Percentiles rank a stretch among this genome's conserved stretches.
These are phyloP conservation scores for Fusarium keratoplasticum DNA, from an alignment of 2,329 filamentous ascomycete genomes.

Conservation along the genomic window DNA sequence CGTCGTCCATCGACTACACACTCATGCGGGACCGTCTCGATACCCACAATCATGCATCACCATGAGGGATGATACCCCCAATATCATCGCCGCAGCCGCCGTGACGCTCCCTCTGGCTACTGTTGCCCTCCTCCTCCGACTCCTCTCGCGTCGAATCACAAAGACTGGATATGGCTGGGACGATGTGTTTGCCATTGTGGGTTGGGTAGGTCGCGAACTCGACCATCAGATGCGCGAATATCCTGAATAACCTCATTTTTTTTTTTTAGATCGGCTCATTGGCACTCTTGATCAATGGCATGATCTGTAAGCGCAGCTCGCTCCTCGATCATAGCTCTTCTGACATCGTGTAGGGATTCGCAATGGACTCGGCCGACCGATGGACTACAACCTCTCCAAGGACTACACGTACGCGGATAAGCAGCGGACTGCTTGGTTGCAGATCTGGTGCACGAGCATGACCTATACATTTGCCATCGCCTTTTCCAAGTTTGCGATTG, in stretches of 20 bases:
- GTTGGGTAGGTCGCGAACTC: conserved; percentile 29
- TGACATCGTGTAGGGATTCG: conserved; percentile 12
- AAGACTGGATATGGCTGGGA: conserved; percentile 39
- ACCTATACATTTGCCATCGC: conserved; percentile 45
- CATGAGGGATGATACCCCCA: conserved; percentile 39
- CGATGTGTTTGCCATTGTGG: conserved; percentile 34
- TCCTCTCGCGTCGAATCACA: conserved; percentile 36
- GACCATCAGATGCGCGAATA: neutral
- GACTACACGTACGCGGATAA: conserved; percentile 26
- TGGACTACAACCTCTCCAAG: conserved; percentile 28
- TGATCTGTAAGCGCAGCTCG: conserved; percentile 23
- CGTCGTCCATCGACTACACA: conserved; percentile 6
- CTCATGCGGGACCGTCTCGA: conserved; percentile 1
- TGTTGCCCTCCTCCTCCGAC: conserved; percentile 28
- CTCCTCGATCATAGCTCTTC: neutral
- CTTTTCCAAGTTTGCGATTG: conserved; percentile 45
- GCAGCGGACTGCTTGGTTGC: conserved; percentile 28
- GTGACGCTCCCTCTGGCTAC: conserved; percentile 39
- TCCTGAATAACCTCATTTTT: neutral
- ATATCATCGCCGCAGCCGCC: conserved; percentile 36
- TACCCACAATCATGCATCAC: conserved; percentile 33
- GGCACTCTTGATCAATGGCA: conserved; percentile 28
- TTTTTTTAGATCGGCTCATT: conserved; percentile 28
- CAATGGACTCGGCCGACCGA: conserved; percentile 31
- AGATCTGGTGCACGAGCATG: conserved; percentile 44